phyloP scores from a whole-genome alignment of 345 rosid genomes.

The Eucalyptus melliodora region DNA sequence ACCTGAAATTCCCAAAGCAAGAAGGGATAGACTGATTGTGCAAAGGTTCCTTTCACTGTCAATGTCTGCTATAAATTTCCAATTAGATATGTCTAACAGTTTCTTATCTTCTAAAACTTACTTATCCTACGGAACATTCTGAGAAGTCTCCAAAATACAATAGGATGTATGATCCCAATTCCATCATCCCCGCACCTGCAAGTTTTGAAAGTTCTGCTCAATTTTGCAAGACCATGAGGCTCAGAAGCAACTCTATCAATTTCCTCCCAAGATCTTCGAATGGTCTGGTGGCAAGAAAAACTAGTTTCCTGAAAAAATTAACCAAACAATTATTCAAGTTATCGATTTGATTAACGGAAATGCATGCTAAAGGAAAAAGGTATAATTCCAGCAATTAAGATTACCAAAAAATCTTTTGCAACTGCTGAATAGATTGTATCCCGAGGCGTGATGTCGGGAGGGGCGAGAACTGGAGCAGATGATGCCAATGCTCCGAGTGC shows the following conservation, averaged over 20 bases:
- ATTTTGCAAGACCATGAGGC: neutral
- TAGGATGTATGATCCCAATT: neutral
- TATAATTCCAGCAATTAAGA: neutral
- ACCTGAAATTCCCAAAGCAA: neutral
- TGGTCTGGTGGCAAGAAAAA: neutral
- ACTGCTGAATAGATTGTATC: neutral
- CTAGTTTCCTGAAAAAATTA: neutral
- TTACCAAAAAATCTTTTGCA: neutral
- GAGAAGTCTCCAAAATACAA: neutral
- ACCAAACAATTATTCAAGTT: neutral
- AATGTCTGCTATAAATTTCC: neutral
- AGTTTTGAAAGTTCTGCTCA: neutral
- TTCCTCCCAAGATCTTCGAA: neutral
- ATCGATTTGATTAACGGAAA: neutral
- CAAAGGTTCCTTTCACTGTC: neutral
- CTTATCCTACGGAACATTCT: neutral
- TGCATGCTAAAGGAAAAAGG: neutral
- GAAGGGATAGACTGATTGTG: neutral
- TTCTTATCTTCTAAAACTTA: neutral
- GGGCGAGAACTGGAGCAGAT: neutral
- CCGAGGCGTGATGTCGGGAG: neutral
- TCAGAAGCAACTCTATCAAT: neutral
- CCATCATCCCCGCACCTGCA: neutral
- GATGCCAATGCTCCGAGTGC: neutral
- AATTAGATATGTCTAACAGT: neutral